phyloP scores from a whole-genome alignment of 2,329 filamentous ascomycete genomes.

The Byssochlamys sp. region DNA sequence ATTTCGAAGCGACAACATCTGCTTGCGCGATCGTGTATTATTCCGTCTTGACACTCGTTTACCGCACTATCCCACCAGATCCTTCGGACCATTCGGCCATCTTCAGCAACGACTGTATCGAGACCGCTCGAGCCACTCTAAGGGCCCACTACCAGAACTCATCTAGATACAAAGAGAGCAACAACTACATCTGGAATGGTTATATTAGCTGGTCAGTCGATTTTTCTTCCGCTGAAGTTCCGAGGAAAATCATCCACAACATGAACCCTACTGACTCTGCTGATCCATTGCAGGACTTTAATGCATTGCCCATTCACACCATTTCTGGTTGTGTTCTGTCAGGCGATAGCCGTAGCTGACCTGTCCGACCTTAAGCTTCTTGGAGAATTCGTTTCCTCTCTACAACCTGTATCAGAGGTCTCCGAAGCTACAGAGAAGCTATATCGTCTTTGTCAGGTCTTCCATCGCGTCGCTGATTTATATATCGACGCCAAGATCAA shows the following conservation, averaged over 20 bases:
- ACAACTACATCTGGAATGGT: slow-evolving; percentile 9
- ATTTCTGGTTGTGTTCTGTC: slow-evolving; percentile 33
- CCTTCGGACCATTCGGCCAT: slow-evolving; percentile 16
- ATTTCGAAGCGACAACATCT: slow-evolving; percentile 19
- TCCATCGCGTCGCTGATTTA: slow-evolving; percentile 9
- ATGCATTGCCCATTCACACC: slow-evolving; percentile 33
- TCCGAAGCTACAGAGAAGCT: slow-evolving; percentile 49
- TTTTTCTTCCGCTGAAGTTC: background rate
- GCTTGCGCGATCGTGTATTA: slow-evolving; percentile 28
- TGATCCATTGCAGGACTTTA: slow-evolving; percentile 9
- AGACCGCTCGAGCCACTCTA: slow-evolving; percentile 27
- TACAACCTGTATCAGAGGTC: slow-evolving; percentile 39
- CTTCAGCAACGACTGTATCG: slow-evolving; percentile 28
- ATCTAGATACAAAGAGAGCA: slow-evolving; percentile 7
- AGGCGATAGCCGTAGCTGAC: slow-evolving; percentile 39
- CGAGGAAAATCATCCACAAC: background rate
- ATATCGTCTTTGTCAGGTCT: slow-evolving; percentile 44
- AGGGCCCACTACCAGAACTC: slow-evolving; percentile 20
- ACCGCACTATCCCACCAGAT: slow-evolving; percentile 29
- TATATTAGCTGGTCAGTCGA: slow-evolving; percentile 7
- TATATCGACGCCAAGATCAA: slow-evolving; percentile 9
- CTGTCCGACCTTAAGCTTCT: slow-evolving; percentile 43
- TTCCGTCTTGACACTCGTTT: slow-evolving; percentile 30
- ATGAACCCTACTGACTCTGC: background rate
- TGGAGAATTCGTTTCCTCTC: slow-evolving; percentile 43